Base-by-base conservation (phyloP, 163 green algal genomes). In the Smithsoniella earleae region DNA sequence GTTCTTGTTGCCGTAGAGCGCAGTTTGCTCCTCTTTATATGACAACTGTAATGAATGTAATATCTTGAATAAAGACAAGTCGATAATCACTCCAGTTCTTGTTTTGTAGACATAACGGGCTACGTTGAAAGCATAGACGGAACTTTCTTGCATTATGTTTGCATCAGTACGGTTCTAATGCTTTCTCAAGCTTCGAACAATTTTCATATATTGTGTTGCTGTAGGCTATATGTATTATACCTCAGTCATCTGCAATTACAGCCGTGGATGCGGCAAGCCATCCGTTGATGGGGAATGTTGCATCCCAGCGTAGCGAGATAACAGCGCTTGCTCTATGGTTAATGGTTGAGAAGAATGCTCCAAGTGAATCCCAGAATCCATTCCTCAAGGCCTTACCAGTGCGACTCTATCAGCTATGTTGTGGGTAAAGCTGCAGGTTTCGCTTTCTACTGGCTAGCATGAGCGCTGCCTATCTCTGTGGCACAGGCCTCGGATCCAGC, bases 241-340 rank as follows among this genome's bases (percentile, higher is more conserved):
- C 88, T 16, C 81, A 83, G 28, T 80, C 86, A 36, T 40, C 86
- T 20, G 79, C 76, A 0, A 73, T 92, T 36, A 93, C 88, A 3
- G 64, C 58, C 2, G 82, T 85, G 2, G 88, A 94, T 62, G 88
- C 86, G 30, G 54, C 46, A 16, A 74, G 79, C 8, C 58, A 90
- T 46, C 44, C 75, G 2, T 66, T 77, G 5, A 54, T 90, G 18
- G 73, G 75, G 1, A 30, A 28, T 2, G 36, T 87, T 27, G 80
- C 82, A 13, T 76, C 79, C n/a, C 86, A 81, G 1, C 73, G 75
- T 13, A 80, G 84, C 37, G 87, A 94, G 69, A 76, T 95, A n/a
- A 76, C 87, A 6, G 76, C 75, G 5, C 76, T 95, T 10, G 80
- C 88, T 36, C 76, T 95, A 3, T 93, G 87, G 84, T 78, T 95